Base-by-base conservation (phyloP, 2,329 filamentous ascomycete genomes). In the Diplocarpon mali region DNA sequence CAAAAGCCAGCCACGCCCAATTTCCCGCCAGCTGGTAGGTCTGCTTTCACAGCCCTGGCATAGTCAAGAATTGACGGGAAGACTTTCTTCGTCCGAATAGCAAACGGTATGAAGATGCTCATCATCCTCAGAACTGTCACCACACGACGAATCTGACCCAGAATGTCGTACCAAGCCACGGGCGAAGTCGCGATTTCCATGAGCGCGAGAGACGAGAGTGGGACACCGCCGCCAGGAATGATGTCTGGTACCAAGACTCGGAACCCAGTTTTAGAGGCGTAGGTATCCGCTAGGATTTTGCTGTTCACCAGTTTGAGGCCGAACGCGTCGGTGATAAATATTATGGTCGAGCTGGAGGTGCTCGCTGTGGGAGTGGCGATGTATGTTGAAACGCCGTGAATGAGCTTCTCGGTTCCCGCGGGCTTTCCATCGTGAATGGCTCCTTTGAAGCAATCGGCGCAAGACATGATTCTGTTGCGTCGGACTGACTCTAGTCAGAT, bases 1-100 rank as follows among this genome's bases (percentile, higher is more conserved):
- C 75, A 80, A 62, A 77, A 80, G 0, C 76, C 78, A 0, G 72
- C 72, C 0, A 67, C 70, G 16, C 69, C 75, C 38, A 80, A 60
- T 44, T 65, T 67, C 7, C 65, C 53, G 10, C 54, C 43, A 1
- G 5, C 24, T 11, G 57, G 45, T 24, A 24, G 20, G 20, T 24
- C 20, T 24, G 4, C 7, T 24, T 24, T 24, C 20, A 24, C 20
- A 7, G 20, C 20, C 20, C 20, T 24, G 7, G 20, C 20, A 24
- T 24, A 13, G 57, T 56, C 40, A 44, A 38, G 42, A 52, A 55
- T 3, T 53, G 53, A 4, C 52, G 43, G 2, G 51, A 41, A 8
- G 38, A 53, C 12, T 56, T 52, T 12, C 64, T 32, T 12, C 11
- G 30, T 32, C n/a, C n/a, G 30, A 9, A 14, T 12, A 32, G 30